phyloP scores from a whole-genome alignment of 129 eudicot genomes.

The Smallanthus sonchifolius region DNA sequence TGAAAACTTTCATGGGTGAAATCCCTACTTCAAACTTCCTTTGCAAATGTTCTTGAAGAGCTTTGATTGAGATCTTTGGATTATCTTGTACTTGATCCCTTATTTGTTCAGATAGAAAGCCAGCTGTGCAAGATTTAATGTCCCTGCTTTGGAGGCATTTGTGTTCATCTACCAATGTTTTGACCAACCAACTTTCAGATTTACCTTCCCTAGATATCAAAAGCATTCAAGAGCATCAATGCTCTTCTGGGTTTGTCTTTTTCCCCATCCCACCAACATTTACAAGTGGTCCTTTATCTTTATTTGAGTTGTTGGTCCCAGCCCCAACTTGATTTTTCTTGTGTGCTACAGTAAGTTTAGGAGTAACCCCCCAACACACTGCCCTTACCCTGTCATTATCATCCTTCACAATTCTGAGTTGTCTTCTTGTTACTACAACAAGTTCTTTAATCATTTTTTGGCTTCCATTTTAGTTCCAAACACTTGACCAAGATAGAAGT shows the following conservation, averaged over 20 bases:
- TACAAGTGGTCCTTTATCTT: neutral
- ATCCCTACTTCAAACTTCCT: neutral
- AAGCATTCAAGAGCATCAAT: neutral
- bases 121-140: neutral
- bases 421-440: neutral
- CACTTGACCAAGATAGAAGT: neutral
- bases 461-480: neutral
- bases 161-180: neutral
- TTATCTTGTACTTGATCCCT: neutral
- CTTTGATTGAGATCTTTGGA: neutral
- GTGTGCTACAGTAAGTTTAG: neutral
- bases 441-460: neutral
- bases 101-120: neutral
- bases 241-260: neutral
- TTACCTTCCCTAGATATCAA: neutral
- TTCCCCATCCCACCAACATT: neutral
- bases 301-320: neutral
- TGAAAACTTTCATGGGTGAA: neutral
- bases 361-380: neutral
- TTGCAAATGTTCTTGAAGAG: neutral
- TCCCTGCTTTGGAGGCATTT: neutral
- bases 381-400: neutral
- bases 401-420: neutral
- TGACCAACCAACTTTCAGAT: neutral
- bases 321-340: neutral